These are phyloP conservation scores for Trichomonas gallinae DNA, from an alignment of 208 protist species.

Conservation along the genomic window DNA sequence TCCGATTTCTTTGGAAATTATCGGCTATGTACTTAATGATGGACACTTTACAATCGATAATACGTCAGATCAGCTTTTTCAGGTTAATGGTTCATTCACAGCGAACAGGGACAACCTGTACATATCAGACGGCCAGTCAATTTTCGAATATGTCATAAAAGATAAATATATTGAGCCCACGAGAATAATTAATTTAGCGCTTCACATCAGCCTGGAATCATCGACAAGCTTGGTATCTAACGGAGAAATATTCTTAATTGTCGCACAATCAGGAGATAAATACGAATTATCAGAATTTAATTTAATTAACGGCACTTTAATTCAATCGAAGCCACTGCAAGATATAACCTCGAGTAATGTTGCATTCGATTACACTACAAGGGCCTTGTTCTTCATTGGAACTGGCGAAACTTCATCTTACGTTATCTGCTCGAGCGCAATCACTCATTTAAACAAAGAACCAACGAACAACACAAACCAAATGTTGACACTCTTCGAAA, in stretches of 20 bases:
- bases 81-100: not conserved
- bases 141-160: not conserved
- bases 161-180: not conserved
- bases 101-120: not conserved
- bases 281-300: not conserved
- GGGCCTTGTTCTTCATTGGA: not conserved
- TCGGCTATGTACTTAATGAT: not conserved
- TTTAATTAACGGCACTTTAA: not conserved
- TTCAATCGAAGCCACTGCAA: not conserved
- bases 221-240: not conserved
- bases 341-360: not conserved
- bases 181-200: not conserved
- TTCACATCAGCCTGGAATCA: not conserved
- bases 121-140: not conserved
- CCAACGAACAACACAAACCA: not conserved
- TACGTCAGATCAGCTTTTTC: not conserved
- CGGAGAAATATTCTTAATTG: not conserved
- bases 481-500: not conserved
- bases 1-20: not conserved
- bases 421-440: not conserved
- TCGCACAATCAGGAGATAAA: not conserved
- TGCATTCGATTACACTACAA: not conserved
- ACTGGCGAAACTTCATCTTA: not conserved
- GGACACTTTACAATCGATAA: not conserved
- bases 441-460: not conserved